Percentiles rank a stretch among this genome's conserved stretches.
Evolutionary conservation across 73 alveolate species (phyloP).

Genomic region (Paraurostyla sp.): DNA sequence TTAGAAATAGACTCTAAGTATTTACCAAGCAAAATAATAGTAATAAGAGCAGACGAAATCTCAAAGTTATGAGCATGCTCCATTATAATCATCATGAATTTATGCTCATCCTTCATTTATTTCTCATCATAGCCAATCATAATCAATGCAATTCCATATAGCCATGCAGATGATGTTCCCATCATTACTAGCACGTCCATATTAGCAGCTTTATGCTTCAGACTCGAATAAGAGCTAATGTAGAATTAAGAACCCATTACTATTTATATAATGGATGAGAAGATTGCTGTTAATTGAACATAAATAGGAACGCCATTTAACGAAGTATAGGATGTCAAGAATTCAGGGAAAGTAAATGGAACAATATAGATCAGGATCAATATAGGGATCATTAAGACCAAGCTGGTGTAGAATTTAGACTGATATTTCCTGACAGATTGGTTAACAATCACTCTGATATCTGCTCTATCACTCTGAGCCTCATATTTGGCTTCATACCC

Average conservation of each 20-base stretch:
- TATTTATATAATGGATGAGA: conserved; percentile 37
- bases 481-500: conserved; percentile 43
- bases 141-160: conserved; percentile 61
- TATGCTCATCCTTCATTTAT: conserved; percentile 14
- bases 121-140: conserved; percentile 18
- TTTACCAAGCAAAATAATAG: conserved; percentile 86
- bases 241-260: conserved; percentile 57
- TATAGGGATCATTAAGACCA: conserved; percentile 56
- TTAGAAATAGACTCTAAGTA: conserved; percentile 87
- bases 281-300: conserved; percentile 54
- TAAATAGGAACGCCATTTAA: conserved; percentile 50
- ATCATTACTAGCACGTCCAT: conserved; percentile 80
- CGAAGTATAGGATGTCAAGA: neutral
- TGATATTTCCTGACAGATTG: conserved; percentile 1
- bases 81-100: conserved; percentile 22
- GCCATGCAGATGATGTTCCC: conserved; percentile 76
- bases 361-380: conserved; percentile 26
- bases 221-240: conserved; percentile 58
- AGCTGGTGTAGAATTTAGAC: conserved; percentile 1
- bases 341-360: conserved; percentile 35
- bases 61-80: conserved; percentile 86
- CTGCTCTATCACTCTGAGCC: conserved; percentile 24
- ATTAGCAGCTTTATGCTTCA: conserved; percentile 64
- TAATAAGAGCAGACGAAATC: conserved; percentile 81
- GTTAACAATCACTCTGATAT: conserved; percentile 43